Evolutionary conservation across 2,329 filamentous ascomycete species (phyloP).

Genomic region (Xylaria sp.): DNA sequence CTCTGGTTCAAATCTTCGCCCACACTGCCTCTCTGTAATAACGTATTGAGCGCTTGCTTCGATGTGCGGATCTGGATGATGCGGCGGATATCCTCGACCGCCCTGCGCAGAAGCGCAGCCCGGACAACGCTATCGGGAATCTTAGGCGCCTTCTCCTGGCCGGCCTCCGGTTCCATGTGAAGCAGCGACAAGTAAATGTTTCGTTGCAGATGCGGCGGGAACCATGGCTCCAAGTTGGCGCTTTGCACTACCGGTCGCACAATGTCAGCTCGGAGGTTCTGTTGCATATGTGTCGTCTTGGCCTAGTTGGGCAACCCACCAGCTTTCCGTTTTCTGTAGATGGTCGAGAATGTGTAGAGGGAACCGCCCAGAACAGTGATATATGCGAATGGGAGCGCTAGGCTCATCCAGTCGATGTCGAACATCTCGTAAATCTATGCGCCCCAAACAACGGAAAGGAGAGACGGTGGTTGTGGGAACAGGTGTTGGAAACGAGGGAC

Average conservation of each 20-base stretch:
- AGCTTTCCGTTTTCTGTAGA: constrained; percentile 93
- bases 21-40: constrained; percentile 90
- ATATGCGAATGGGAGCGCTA: constrained; percentile 89
- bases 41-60: constrained; percentile 84
- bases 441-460: constrained; percentile 11
- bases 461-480: constrained; percentile 21
- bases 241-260: constrained; percentile 68
- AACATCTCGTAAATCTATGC: constrained; percentile 55
- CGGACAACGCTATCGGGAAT: constrained; percentile 87
- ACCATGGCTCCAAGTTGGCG: constrained; percentile 92
- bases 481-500: constrained; percentile 27
- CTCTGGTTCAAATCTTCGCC: constrained; percentile 96
- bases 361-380: constrained; percentile 87
- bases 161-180: constrained; percentile 74
- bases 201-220: constrained; percentile 87
- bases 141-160: constrained; percentile 72
- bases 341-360: constrained; percentile 88
- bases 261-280: constrained; percentile 9
- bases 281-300: background rate
- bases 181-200: constrained; percentile 95
- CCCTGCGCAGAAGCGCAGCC: constrained; percentile 87
- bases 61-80: constrained; percentile 88
- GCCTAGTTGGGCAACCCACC: constrained; percentile 60
- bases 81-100: constrained; percentile 90
- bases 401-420: constrained; percentile 80